A percentile compares a stretch with the other conserved stretches of the same genome.
Evolutionary conservation across 192 early-diverging fungal species (phyloP).

Genomic region (Backusella tarrabulga): DNA sequence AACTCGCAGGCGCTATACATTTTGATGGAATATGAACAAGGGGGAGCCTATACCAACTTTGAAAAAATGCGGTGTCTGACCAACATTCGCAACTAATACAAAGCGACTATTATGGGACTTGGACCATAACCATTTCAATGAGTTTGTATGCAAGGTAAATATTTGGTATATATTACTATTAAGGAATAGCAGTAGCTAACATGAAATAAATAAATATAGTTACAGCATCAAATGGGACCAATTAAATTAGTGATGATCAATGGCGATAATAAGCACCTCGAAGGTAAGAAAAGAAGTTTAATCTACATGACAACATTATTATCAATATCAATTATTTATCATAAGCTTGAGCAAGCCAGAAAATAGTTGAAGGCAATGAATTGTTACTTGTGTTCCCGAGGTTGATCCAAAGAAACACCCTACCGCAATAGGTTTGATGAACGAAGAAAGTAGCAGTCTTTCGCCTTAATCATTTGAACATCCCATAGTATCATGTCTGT

Average conservation of each 20-base stretch:
- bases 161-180: not conserved
- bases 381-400: constrained; percentile 60
- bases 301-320: not conserved
- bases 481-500: not conserved
- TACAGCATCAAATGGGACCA: constrained; percentile 39
- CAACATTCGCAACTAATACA: constrained; percentile 49
- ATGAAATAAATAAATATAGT: constrained; percentile 35
- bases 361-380: not conserved
- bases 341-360: constrained; percentile 30
- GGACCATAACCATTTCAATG: constrained; percentile 60
- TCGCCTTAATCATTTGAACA: not conserved
- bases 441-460: not conserved
- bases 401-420: constrained; percentile 67
- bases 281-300: constrained; percentile 34
- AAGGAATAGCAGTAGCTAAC: not conserved
- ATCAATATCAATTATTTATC: not conserved
- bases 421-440: constrained; percentile 71
- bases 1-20: constrained; percentile 43
- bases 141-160: constrained; percentile 62
- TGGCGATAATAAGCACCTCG: constrained; percentile 57
- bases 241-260: constrained; percentile 62
- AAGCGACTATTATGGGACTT: constrained; percentile 65
- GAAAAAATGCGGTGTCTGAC: constrained; percentile 61
- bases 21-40: constrained; percentile 48
- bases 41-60: constrained; percentile 62